Evolutionary conservation across 768 basidiomycete genomes (phyloP), one percentile per base, ranked within the genome.

Genomic region (Epithele typhae): DNA sequence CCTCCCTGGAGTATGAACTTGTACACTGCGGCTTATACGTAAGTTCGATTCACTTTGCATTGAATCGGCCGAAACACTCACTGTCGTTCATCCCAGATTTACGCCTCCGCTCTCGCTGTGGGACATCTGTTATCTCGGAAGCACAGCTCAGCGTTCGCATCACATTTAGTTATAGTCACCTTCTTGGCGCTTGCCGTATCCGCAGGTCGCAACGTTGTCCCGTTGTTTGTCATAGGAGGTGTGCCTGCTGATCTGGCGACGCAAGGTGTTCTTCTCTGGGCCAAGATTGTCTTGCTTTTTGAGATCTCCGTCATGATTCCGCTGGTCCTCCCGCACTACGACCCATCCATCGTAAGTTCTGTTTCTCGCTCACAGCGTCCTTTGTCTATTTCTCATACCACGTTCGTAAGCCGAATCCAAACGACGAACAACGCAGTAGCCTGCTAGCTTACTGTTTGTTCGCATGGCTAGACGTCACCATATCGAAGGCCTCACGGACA

Each of bases 231-330:
- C 27, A 30, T 7, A 30, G 14, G 27, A 7, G 7, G 27, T 7
- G 7, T 14, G 7, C 27, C 27, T 7, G 14, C 14, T 14, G 84
- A 87, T 53, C n/a, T n/a, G n/a, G 54, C 59, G 2, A 57, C 59
- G 1, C 76, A 77, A 53, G 75, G 78, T 7, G 49, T 59, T 40
- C 46, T 78, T 25, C 60, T 83, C 17, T 85, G 83, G 82, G 61
- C 64, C 3, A 76, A 81, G 58, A 46, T 81, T 4, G 57, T 49
- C n/a, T 40, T 78, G 10, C 68, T 84, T 12, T 52, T 68, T 6
- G 22, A 76, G 5, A 74, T 67, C 6, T 71, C 69, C 6, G 61
- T 77, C 2, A 43, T 76, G 9, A 63, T 84, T 25, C 84, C 84
- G 19, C 60, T 83, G 12, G 48, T 77, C 36, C 66, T 74, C 33